Evolutionary conservation across 768 basidiomycete species (phyloP).

Genomic region (Rhizopogon rudus): DNA sequence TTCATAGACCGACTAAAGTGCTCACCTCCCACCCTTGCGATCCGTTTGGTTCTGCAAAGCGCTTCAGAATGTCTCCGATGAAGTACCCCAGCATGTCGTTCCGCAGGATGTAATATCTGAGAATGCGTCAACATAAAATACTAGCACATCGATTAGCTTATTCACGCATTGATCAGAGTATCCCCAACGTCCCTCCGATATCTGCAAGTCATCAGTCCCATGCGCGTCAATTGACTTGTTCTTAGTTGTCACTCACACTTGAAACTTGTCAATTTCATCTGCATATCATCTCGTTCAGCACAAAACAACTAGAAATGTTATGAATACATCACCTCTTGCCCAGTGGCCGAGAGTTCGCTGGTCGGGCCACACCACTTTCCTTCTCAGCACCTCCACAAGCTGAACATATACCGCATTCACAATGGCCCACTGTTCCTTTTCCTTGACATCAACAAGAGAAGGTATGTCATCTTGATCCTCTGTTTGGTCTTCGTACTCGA

Average conservation of each 20-base stretch:
- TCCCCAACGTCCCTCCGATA: slow-evolving; percentile 86
- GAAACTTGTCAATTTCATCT: slow-evolving; percentile 80
- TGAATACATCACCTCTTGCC: slow-evolving; percentile 56
- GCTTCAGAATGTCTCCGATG: slow-evolving; percentile 54
- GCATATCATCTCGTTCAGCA: slow-evolving; percentile 1
- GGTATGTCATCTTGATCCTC: slow-evolving; percentile 20
- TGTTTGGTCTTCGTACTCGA: slow-evolving; percentile 44
- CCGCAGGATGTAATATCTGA: slow-evolving; percentile 83
- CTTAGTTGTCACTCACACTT: slow-evolving; percentile 49
- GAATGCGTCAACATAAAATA: slow-evolving; percentile 6
- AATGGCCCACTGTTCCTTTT: slow-evolving; percentile 41
- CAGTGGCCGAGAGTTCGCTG: slow-evolving; percentile 41
- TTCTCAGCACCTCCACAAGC: slow-evolving; percentile 62
- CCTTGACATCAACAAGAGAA: slow-evolving; percentile 14
- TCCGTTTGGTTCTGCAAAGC: slow-evolving; percentile 40
- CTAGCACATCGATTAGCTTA: slow-evolving; percentile 2
- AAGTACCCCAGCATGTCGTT: slow-evolving; percentile 77
- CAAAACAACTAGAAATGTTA: not conserved
- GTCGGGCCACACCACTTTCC: slow-evolving; percentile 72
- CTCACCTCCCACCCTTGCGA: slow-evolving; percentile 71
- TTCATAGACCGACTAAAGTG: not conserved
- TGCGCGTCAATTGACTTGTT: not conserved
- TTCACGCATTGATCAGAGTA: slow-evolving; percentile 83
- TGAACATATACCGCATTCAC: slow-evolving; percentile 78
- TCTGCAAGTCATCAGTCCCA: slow-evolving; percentile 30